Conservation (phyloP, 1,284 basidiomycete species). For the Sutorius eximius region DNA sequence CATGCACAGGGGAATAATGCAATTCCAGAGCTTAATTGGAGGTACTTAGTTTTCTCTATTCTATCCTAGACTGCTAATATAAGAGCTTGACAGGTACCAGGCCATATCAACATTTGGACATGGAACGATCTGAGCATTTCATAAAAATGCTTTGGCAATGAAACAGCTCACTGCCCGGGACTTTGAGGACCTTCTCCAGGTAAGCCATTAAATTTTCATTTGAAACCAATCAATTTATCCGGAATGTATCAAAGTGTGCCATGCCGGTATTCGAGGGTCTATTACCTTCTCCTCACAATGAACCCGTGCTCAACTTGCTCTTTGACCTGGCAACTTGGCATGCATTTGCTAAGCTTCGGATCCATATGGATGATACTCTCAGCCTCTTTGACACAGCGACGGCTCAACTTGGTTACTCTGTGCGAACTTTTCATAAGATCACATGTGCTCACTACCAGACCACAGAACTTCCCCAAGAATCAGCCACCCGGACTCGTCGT, state of each 20-base stretch:
- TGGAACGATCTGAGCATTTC: constrained; percentile 10
- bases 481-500: not conserved
- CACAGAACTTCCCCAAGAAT: not conserved
- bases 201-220: not conserved
- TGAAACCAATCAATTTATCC: no score
- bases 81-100: constrained; percentile 2
- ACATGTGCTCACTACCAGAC: not conserved
- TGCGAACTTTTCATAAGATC: not conserved
- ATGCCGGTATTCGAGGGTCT: constrained; percentile 38
- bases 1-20: not conserved
- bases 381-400: not conserved
- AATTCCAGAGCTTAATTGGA: not conserved
- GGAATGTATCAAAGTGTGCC: constrained; percentile 21
- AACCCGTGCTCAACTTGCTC: not conserved
- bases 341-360: constrained; percentile 30
- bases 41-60: not conserved
- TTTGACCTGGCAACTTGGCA: constrained; percentile 33
- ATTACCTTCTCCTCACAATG: constrained; percentile 26
- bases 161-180: constrained; percentile 12
- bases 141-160: constrained; percentile 17
- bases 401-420: accelerated
- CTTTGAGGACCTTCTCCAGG: constrained; percentile 35
- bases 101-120: not conserved
- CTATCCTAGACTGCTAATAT: no score
- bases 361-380: constrained; percentile 24